Evolutionary conservation across 2,329 filamentous ascomycete species (phyloP).

Genomic region (Bipolaris gigantea): DNA sequence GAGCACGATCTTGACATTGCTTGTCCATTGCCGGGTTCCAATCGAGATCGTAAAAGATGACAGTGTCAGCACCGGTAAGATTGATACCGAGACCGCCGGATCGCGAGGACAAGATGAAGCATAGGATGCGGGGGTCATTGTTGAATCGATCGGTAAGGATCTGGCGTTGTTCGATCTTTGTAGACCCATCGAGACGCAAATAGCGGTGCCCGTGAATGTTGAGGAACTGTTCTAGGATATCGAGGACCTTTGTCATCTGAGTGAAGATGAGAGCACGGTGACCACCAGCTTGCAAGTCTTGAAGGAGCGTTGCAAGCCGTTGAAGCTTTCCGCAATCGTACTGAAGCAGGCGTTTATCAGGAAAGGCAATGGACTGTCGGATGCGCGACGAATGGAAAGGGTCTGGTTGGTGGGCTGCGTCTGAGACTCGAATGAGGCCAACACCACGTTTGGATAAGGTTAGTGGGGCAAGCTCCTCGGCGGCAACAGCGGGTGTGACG

Average conservation of each 20-base stretch:
- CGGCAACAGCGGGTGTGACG: constrained; percentile 85
- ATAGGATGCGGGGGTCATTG: constrained; percentile 85
- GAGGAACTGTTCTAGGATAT: constrained; percentile 95
- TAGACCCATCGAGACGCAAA: constrained; percentile 91
- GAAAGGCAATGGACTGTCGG: constrained; percentile 92
- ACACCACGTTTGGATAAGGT: constrained; percentile 62
- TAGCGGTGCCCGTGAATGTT: constrained; percentile 99
- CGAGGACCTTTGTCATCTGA: constrained; percentile 98
- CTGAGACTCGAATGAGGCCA: constrained; percentile 59
- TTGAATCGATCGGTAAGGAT: constrained; percentile 97
- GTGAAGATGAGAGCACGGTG: constrained; percentile 98
- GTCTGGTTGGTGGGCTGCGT: constrained; percentile 62
- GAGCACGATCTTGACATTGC: constrained; percentile 95
- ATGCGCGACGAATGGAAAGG: constrained; percentile 94
- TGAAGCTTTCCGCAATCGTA: constrained; percentile 98
- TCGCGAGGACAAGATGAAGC: constrained; percentile 92
- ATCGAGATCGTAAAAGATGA: constrained; percentile 98
- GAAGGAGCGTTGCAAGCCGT: constrained; percentile 80
- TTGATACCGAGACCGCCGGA: constrained; percentile 97
- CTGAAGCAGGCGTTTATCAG: constrained; percentile 91
- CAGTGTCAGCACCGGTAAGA: constrained; percentile 91
- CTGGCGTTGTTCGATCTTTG: constrained; percentile 92
- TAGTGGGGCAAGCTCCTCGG: constrained; percentile 71
- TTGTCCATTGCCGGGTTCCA: constrained; percentile 99
- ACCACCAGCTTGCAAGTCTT: constrained; percentile 82